Conservation (phyloP, 176 grass and related monocot genomes). For the Cymbopogon citratus region DNA sequence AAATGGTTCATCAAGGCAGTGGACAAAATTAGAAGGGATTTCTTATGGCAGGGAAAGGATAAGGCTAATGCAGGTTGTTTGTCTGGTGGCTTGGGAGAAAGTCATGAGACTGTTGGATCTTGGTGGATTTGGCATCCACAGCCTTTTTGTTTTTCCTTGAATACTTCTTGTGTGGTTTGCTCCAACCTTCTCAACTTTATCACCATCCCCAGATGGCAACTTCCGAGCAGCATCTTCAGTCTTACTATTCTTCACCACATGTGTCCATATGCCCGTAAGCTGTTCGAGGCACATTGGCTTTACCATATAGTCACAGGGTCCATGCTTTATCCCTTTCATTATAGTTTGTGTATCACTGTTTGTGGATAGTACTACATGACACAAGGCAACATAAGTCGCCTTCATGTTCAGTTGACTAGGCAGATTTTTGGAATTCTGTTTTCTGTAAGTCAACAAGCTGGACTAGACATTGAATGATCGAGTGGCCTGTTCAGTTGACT, state of each 20-base stretch:
- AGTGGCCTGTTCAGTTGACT: not conserved
- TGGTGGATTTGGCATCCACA: no score
- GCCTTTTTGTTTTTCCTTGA: constrained; percentile 28
- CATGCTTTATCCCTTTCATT: constrained; percentile 41
- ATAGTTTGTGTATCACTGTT: constrained; percentile 30
- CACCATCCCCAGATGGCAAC: no score
- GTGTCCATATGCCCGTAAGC: constrained; percentile 53
- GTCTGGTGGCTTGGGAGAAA: no score
- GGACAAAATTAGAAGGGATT: no score
- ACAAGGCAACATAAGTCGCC: not conserved
- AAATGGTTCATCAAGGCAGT: no score
- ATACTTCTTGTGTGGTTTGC: constrained; percentile 5
- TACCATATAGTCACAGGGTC: constrained; percentile 50
- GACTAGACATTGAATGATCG: not conserved
- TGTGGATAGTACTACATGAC: constrained; percentile 48
- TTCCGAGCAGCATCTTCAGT: not conserved
- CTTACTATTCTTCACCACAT: constrained; percentile 39
- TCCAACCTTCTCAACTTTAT: no score
- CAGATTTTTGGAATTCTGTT: no score
- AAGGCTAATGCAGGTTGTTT: no score
- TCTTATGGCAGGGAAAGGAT: no score
- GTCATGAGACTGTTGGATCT: no score
- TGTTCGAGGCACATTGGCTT: constrained; percentile 51
- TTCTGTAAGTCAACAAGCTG: not conserved
- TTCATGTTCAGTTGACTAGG: no score